phyloP scores from a whole-genome alignment of 306 rosid genomes.

The Vigna mungo region DNA sequence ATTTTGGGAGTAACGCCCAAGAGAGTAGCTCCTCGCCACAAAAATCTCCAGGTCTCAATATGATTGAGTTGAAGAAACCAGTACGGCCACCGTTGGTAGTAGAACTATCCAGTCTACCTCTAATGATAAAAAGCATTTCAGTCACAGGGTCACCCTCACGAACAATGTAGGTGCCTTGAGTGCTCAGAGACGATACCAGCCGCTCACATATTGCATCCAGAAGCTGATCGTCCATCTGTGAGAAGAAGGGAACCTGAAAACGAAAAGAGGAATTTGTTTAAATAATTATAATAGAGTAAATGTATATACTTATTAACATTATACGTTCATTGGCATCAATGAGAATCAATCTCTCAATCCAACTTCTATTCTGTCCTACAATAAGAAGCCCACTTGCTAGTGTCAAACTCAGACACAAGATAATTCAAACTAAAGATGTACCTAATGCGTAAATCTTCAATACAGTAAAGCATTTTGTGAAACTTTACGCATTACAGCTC shows the following conservation, averaged over 20 bases:
- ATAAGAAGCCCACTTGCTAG: conserved; percentile 17
- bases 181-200: conserved; percentile 90
- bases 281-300: conserved; percentile 20
- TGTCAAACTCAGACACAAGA: conserved; percentile 7
- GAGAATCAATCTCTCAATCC: conserved; percentile 29
- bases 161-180: conserved; percentile 84
- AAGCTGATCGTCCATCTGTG: conserved; percentile 97
- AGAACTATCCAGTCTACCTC: conserved; percentile 92
- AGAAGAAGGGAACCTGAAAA: conserved; percentile 93
- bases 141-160: conserved; percentile 96
- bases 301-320: not conserved
- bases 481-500: conserved; percentile 3
- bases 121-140: conserved; percentile 88
- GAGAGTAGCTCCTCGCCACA: conserved; percentile 98
- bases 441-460: conserved; percentile 1
- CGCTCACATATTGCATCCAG: conserved; percentile 98
- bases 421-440: not conserved
- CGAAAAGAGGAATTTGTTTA: conserved; percentile 24
- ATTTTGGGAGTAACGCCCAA: conserved; percentile 95
- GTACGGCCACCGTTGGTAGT: conserved; percentile 95
- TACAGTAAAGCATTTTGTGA: conserved; percentile 8
- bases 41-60: conserved; percentile 91
- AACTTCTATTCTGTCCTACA: not conserved
- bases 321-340: conserved; percentile 8
- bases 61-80: conserved; percentile 92